Evolutionary conservation across 2,329 filamentous ascomycete species (phyloP), one percentile per base, ranked within the genome.

Genomic region (Monosporascus sp.): DNA sequence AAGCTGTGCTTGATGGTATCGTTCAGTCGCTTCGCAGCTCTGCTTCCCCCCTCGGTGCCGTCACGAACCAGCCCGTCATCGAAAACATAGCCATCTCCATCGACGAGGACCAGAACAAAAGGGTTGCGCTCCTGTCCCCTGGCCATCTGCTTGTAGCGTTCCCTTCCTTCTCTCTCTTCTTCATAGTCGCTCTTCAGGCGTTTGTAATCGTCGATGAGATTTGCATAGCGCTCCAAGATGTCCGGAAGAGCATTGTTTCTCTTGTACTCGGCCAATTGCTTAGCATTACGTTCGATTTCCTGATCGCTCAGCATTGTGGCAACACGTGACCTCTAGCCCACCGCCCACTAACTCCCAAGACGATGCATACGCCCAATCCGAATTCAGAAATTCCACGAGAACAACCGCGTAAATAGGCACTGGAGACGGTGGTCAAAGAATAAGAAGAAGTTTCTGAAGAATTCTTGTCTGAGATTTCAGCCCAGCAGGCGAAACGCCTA

Each of bases 51-150:
- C 3, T 81, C 74, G 43, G 74, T 72, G 2, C 76, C 75, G 6
- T 70, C 71, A 44, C 67, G 67, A 49, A 82, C 62, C 8, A 81
- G 70, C 31, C 71, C 66, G 41, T 82, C 78, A 36, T 77, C 72
- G 61, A 83, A 80, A n/a, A 73, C 55, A 52, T 85, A 85, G 48
- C 79, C 80, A 65, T 87, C 82, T 20, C 82, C 83, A 53, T 87
- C 83, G 14, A 87, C 69, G 0, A 87, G 69, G 7, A 86, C 77
- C 2, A 86, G 71, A 1, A 81, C 80, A 58, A 85, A 86, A 0
- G 81, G 77, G 55, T 80, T 80, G 20, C 77, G 75, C 24, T 80
- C 75, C 58, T 75, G 70, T 14, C 71, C 72, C 50, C 72, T 71
- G 5, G 76, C 75, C 52, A 78, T 64, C 59, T 77, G 74, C 61